These are phyloP conservation scores for Coemansia aciculifera DNA, from an alignment of 192 early-diverging fungal species.

Conservation along the genomic window DNA sequence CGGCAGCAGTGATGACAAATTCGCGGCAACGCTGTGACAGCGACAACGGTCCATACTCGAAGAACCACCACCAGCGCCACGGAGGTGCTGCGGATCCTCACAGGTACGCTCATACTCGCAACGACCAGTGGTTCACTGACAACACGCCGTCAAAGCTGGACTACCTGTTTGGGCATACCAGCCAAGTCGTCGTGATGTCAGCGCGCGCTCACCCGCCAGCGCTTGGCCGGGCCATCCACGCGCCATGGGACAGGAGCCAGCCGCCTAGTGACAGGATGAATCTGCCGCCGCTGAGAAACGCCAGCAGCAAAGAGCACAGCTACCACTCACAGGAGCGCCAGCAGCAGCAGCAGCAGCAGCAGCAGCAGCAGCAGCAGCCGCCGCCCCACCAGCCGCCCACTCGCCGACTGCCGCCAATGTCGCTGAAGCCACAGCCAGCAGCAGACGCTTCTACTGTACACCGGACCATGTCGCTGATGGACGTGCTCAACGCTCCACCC, in stretches of 20 bases:
- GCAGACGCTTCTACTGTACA: slow-evolving; percentile 12
- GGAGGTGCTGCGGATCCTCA: neutral
- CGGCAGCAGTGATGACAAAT: neutral
- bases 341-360: neutral
- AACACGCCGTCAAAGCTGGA: slow-evolving; percentile 32
- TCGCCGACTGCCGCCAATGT: neutral
- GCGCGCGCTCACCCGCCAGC: slow-evolving; percentile 12
- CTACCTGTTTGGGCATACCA: slow-evolving; percentile 35
- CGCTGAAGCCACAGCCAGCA: neutral
- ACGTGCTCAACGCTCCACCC: slow-evolving; percentile 49
- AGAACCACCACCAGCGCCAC: neutral
- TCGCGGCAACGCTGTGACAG: neutral
- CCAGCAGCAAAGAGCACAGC: neutral
- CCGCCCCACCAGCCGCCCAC: neutral
- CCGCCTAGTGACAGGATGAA: neutral
- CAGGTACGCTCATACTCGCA: slow-evolving; percentile 41
- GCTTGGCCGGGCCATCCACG: slow-evolving; percentile 5
- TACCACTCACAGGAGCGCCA: neutral
- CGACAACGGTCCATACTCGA: neutral
- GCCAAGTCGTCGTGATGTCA: slow-evolving; percentile 12
- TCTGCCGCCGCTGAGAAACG: slow-evolving; percentile 1
- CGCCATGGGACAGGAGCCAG: neutral
- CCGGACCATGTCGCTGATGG: slow-evolving; percentile 53
- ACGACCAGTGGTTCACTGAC: slow-evolving; percentile 47
- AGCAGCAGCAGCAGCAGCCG: neutral